phyloP scores from a whole-genome alignment of 805 yeast species.

The Sugiyamaella smithiae region DNA sequence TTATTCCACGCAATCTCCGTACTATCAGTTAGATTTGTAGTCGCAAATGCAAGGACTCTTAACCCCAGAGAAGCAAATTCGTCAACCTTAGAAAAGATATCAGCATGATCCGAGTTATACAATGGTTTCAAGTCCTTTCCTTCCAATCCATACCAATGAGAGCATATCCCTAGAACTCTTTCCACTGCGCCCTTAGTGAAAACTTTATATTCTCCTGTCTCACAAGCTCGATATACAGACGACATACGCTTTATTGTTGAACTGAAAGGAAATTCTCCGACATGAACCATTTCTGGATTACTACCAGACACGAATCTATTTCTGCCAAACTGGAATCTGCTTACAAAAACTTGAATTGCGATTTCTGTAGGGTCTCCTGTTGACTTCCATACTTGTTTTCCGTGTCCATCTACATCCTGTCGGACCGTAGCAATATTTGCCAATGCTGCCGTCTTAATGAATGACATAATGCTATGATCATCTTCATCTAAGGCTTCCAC shows the following conservation, averaged over 20 bases:
- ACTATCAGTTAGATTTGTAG: constrained; percentile 33
- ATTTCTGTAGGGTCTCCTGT: constrained; percentile 90
- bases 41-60: constrained; percentile 70
- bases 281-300: constrained; percentile 37
- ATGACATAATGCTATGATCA: constrained; percentile 38
- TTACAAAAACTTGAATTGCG: constrained; percentile 76
- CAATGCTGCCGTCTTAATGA: constrained; percentile 66
- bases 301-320: constrained; percentile 42
- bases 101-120: constrained; percentile 39
- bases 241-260: constrained; percentile 73
- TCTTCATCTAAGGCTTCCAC: constrained; percentile 9
- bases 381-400: constrained; percentile 59
- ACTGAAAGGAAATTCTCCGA: constrained; percentile 72
- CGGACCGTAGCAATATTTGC: constrained; percentile 76
- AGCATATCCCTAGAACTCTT: constrained; percentile 57
- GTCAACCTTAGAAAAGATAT: constrained; percentile 55
- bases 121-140: constrained; percentile 30
- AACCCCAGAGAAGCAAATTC: constrained; percentile 62
- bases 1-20: constrained; percentile 9
- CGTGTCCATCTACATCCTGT: constrained; percentile 43
- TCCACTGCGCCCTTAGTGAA: constrained; percentile 79
- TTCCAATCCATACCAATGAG: constrained; percentile 45
- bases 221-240: constrained; percentile 46
- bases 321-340: constrained; percentile 45
- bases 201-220: constrained; percentile 33